phyloP scores from a whole-genome alignment of 2,329 filamentous ascomycete species.

The Talaromyces marneffei region DNA sequence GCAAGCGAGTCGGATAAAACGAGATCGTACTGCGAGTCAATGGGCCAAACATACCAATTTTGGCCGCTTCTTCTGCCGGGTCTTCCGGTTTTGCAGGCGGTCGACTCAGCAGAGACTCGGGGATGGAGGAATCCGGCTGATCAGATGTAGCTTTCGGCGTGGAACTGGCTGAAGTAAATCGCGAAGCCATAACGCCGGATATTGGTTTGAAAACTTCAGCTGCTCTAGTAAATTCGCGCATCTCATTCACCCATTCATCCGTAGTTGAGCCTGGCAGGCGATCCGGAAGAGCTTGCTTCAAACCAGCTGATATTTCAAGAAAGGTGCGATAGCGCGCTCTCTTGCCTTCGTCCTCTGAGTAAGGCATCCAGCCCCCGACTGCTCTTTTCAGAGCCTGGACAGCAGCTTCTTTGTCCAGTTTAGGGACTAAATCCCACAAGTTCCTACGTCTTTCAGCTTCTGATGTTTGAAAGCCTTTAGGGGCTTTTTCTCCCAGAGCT shows the following conservation, averaged over 20 bases:
- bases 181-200: slow-evolving; percentile 84
- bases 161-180: slow-evolving; percentile 65
- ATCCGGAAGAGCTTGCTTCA: slow-evolving; percentile 54
- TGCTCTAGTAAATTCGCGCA: slow-evolving; percentile 69
- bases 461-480: slow-evolving; percentile 57
- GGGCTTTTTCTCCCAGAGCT: slow-evolving; percentile 66
- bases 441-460: slow-evolving; percentile 58
- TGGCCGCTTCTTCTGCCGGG: slow-evolving; percentile 79
- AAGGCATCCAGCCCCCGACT: slow-evolving; percentile 67
- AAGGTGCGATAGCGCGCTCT: slow-evolving; percentile 74
- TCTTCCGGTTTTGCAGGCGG: slow-evolving; percentile 58
- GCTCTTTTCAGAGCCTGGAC: slow-evolving; percentile 63
- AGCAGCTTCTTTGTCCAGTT: slow-evolving; percentile 61
- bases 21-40: slow-evolving; percentile 68
- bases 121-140: slow-evolving; percentile 23
- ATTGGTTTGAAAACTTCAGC: slow-evolving; percentile 84
- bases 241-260: slow-evolving; percentile 74
- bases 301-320: slow-evolving; percentile 68
- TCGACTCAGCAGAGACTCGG: slow-evolving; percentile 42
- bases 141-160: slow-evolving; percentile 37
- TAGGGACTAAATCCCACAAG: slow-evolving; percentile 55
- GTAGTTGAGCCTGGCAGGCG: slow-evolving; percentile 47
- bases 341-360: slow-evolving; percentile 75
- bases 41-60: slow-evolving; percentile 83
- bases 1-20: slow-evolving; percentile 73